phyloP scores from a whole-genome alignment of 371 early-diverging fungal genomes.

The Mucor lusitanicus region DNA sequence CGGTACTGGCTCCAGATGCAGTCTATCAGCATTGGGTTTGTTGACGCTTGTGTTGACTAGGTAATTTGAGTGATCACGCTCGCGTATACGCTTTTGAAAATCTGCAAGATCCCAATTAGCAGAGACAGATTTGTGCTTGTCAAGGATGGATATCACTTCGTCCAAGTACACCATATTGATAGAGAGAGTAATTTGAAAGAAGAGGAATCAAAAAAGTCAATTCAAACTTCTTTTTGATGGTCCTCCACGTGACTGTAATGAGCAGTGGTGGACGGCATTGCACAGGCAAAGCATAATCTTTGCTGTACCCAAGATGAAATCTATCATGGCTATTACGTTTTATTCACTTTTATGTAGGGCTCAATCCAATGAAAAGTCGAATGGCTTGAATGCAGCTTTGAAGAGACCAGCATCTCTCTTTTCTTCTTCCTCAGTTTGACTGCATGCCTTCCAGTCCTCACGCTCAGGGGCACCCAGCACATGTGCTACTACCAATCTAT shows the following conservation, averaged over 20 bases:
- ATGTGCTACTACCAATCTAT: conserved; percentile 62
- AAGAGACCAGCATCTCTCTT: conserved; percentile 49
- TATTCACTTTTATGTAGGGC: not conserved
- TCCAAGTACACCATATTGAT: not conserved
- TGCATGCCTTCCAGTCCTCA: conserved; percentile 76
- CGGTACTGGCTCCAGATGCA: not conserved
- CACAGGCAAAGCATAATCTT: not conserved
- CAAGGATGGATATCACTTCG: not conserved
- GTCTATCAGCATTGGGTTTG: not conserved
- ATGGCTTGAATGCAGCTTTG: conserved; percentile 56
- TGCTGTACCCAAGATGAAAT: not conserved
- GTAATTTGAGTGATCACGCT: conserved; percentile 1
- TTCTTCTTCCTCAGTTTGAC: conserved; percentile 64
- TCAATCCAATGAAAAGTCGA: conserved; percentile 40
- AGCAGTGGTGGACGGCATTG: not conserved
- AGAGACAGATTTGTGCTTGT: not conserved
- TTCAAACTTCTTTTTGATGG: not conserved
- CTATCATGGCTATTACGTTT: not conserved
- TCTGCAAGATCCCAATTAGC: not conserved
- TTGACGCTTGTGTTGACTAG: not conserved
- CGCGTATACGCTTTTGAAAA: not conserved
- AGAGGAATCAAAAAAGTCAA: not conserved
- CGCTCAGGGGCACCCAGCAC: conserved; percentile 64
- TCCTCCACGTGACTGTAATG: not conserved
- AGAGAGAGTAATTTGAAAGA: not conserved